A percentile compares a stretch with the other conserved stretches of the same genome.
Evolutionary conservation across 176 grass and related monocot species (phyloP).

Genomic region (Raddia guianensis): DNA sequence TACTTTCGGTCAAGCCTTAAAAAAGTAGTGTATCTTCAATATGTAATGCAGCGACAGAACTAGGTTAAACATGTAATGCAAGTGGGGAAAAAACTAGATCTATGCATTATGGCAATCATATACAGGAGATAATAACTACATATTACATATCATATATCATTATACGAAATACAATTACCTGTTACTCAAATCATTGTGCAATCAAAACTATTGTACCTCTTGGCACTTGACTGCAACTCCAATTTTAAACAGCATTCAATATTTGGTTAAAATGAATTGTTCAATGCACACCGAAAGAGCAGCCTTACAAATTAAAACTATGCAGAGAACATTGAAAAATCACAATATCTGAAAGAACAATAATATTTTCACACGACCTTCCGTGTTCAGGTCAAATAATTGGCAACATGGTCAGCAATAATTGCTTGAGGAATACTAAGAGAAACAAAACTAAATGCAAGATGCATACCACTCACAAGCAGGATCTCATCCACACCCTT

Average conservation of each 20-base stretch:
- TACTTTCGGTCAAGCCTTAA: not conserved
- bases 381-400: slow-evolving; percentile 1
- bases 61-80: not conserved
- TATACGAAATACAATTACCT: not conserved
- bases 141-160: slow-evolving; percentile 2
- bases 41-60: not conserved
- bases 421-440: not conserved
- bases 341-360: not conserved
- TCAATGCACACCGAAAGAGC: not conserved
- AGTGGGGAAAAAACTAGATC: not conserved
- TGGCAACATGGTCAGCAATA: not conserved
- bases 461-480: slow-evolving; percentile 69
- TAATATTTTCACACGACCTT: not conserved
- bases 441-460: not conserved
- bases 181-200: not conserved
- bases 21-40: not conserved
- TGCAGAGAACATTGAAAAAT: slow-evolving; percentile 6
- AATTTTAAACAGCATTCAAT: slow-evolving; percentile 1
- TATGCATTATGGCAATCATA: not conserved
- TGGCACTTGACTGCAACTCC: not conserved
- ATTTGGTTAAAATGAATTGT: not conserved
- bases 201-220: not conserved
- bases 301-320: not conserved
- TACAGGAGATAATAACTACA: not conserved
- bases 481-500: slow-evolving; percentile 96